Evolutionary conservation across 768 basidiomycete species (phyloP), one percentile per base, ranked within the genome.

Genomic region (Mrakia frigida): DNA sequence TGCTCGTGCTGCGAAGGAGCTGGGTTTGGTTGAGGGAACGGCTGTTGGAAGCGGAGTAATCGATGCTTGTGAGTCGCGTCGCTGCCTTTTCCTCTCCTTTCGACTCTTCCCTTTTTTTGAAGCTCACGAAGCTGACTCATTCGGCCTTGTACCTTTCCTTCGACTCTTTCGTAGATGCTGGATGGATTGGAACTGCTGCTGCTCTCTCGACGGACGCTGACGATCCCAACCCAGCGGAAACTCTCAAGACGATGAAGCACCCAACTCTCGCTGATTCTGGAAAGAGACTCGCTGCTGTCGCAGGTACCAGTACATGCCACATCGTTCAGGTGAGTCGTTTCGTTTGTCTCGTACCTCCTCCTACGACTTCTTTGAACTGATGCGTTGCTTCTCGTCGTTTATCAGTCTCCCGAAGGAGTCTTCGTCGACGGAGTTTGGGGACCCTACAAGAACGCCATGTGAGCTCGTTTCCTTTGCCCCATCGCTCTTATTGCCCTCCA

Each of bases 271-370:
- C 89, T 9, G 92, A 96, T 79, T 92, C 92, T 9, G 85, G 87
- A 21, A 89, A 92, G 80, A 87, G 96, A 56, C 86, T 99, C 28
- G 96, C 95, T 5, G 93, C 91, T 65, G 91, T 95, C 74, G 97
- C 97, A 37, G 97, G 97, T 13, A 99, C 96, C 7, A 94, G 92
- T 80, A 98, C 95, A 9, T 98, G 97, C 82, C 92, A 98, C 84
- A 87, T 99, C 63, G 91, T 96, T 0, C 93, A 94, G 86, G 91
- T 91, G 73, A 43, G 83, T 80, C 21, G n/a, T 78, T 76, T 2
- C 56, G 37, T 50, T 39, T 23, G 33, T n/a, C n/a, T 13, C 16
- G 18, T 25, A 67, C 39, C 33, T 3, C 6, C 16, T 0, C n/a
- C 6, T 3, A 14, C 21, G 39, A 21, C 43, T 39, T 39, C 31